These are phyloP conservation scores for Mycothermus thermophilus DNA, from an alignment of 495 filamentous ascomycete genomes.

Conservation along the genomic window DNA sequence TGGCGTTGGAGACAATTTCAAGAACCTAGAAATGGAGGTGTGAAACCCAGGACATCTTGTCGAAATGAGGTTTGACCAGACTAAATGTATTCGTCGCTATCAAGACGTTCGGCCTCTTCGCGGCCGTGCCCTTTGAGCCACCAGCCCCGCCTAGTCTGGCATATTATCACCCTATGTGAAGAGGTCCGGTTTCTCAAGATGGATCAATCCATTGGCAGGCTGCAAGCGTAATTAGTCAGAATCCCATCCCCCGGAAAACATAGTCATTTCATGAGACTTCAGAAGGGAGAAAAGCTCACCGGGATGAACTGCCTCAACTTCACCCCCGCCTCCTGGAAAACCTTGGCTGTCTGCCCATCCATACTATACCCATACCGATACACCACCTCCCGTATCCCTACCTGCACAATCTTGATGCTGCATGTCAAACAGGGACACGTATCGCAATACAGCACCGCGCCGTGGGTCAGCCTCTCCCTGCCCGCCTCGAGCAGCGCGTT, in stretches of 20 bases:
- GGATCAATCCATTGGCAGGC: slow-evolving; percentile 41
- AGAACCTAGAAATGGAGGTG: too few species aligned
- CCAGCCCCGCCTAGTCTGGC: too few species aligned
- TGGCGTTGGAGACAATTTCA: too few species aligned
- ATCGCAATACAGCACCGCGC: slow-evolving; percentile 81
- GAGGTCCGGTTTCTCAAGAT: slow-evolving; percentile 34
- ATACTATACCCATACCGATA: slow-evolving; percentile 89
- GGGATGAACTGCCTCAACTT: slow-evolving; percentile 67
- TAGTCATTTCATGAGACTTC: neutral
- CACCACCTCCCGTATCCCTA: slow-evolving; percentile 89
- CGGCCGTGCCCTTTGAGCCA: too few species aligned
- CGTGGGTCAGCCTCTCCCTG: slow-evolving; percentile 68
- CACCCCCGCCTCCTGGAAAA: slow-evolving; percentile 65
- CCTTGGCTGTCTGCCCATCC: slow-evolving; percentile 70
- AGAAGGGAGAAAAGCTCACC: slow-evolving; percentile 34
- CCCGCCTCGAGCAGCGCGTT: slow-evolving; percentile 92
- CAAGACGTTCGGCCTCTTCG: too few species aligned
- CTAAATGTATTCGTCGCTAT: too few species aligned
- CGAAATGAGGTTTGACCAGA: too few species aligned
- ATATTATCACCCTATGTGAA: neutral
- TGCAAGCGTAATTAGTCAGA: slow-evolving; percentile 8
- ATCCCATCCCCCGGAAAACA: neutral
- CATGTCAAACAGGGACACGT: slow-evolving; percentile 98
- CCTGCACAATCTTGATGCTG: slow-evolving; percentile 92
- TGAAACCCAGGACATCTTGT: too few species aligned